Percentiles rank a stretch among this genome's conserved stretches.
Evolutionary conservation across 768 basidiomycete species (phyloP).

Genomic region (Naganishia vishniacii): DNA sequence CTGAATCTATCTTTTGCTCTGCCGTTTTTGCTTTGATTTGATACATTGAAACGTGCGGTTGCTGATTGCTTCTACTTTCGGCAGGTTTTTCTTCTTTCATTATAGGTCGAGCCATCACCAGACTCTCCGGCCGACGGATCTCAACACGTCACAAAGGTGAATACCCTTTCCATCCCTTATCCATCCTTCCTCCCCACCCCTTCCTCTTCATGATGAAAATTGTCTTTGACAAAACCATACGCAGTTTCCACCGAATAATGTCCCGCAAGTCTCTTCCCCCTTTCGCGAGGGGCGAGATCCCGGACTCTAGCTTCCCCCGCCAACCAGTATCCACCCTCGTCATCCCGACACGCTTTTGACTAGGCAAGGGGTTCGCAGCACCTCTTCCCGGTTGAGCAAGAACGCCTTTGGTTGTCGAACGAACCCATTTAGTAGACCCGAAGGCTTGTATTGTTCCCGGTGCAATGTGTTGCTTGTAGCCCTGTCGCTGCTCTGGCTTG

Average conservation of each 20-base stretch:
- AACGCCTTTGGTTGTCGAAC: constrained; percentile 4
- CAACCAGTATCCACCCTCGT: constrained; percentile 22
- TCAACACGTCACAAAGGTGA: constrained; percentile 22
- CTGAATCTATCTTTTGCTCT: constrained; percentile 34
- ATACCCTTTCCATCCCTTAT: constrained; percentile 2
- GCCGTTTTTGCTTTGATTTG: constrained; percentile 17
- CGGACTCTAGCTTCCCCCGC: constrained; percentile 8
- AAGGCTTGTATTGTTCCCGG: constrained; percentile 13
- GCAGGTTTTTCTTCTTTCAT: neutral
- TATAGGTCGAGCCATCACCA: neutral
- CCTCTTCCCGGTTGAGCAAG: constrained; percentile 34
- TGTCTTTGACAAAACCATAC: constrained; percentile 47
- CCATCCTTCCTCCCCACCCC: constrained; percentile 12
- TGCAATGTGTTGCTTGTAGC: constrained; percentile 23
- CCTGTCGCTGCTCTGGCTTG: constrained; percentile 5
- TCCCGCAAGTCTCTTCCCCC: constrained; percentile 44
- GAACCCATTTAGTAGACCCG: constrained; percentile 24
- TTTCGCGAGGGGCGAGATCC: too few species aligned
- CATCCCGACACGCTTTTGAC: neutral
- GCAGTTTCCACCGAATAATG: constrained; percentile 50
- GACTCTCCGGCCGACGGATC: neutral
- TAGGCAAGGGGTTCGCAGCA: constrained; percentile 17
- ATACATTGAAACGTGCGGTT: neutral
- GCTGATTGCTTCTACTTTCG: constrained; percentile 1
- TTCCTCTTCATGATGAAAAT: constrained; percentile 43